These are phyloP conservation scores for Kodamaea sp. DNA, from an alignment of 1,139 yeast genomes.

Conservation along the genomic window DNA sequence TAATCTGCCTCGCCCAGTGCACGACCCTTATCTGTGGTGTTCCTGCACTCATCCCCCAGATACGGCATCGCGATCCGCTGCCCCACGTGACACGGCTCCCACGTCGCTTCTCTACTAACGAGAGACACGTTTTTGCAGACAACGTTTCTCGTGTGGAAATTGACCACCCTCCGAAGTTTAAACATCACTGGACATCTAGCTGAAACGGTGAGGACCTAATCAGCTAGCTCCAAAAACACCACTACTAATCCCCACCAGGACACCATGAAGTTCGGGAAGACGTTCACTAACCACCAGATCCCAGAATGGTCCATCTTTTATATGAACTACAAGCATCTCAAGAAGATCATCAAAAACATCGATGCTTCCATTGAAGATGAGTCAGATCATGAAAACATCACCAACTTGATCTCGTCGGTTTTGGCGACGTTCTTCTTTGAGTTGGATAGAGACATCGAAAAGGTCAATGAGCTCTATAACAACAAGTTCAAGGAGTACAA, in stretches of 20 bases:
- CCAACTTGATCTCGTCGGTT: slow-evolving; percentile 26
- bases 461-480: slow-evolving; percentile 77
- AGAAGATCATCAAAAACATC: slow-evolving; percentile 67
- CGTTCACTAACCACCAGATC: slow-evolving; percentile 77
- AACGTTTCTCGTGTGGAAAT: neutral
- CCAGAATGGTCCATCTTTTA: slow-evolving; percentile 89
- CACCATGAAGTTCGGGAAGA: slow-evolving; percentile 83
- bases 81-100: neutral
- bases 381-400: neutral
- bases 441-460: slow-evolving; percentile 79
- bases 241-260: too few species aligned
- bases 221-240: too few species aligned
- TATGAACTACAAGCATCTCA: slow-evolving; percentile 82
- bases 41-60: too few species aligned
- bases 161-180: too few species aligned
- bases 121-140: slow-evolving; percentile 6
- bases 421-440: slow-evolving; percentile 73
- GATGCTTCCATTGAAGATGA: slow-evolving; percentile 18
- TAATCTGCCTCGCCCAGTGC: too few species aligned
- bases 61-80: neutral
- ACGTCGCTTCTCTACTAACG: too few species aligned
- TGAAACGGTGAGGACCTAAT: neutral
- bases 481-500: slow-evolving; percentile 72
- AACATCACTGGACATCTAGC: neutral
- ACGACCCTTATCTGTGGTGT: too few species aligned